Base-by-base conservation (phyloP, 352 stramenopile species). In the Nothophytophthora sp. region DNA sequence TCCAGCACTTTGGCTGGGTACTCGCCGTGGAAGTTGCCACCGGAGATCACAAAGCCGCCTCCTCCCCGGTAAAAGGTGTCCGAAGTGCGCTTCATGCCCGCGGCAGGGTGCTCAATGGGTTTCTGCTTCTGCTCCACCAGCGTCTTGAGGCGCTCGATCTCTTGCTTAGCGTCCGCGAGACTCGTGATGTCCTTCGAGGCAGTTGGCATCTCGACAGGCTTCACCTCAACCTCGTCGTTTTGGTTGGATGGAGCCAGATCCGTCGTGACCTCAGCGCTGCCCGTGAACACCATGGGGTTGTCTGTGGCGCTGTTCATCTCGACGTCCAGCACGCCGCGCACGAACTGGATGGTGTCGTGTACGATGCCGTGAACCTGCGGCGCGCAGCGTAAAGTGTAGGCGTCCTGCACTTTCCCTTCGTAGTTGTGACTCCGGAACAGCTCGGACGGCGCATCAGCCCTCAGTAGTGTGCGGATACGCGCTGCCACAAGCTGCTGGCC, bases 231-330 rank as follows among this genome's bases (percentile, higher is more conserved):
- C 10, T 54, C 22, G 27, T 66, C 56, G n/a, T 32, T 53, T 6
- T 67, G 40, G 4, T 60, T 35, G n/a, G 55, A 43, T 35, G 73
- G 70, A 30, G 68, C 60, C 24, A 81, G 67, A 33, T 91, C 81
- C 7, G 80, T 86, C 6, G 76, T 81, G 35, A 90, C 76, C 24
- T 90, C 70, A 0, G 80, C 80, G 24, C 73, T 80, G 32, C 80
- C 73, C 10, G 80, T 85, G 64, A 91, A 90, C 30, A 91, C 86
- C 85, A 96, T 96, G 39, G 88, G 88, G 76, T 96, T 96, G 68
- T 96, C 88, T 1, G 86, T 95, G 0, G 80, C 83, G 34, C 76
- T 92, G 72, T 96, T 96, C 76, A 96, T 90, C 63, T 96, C 86
- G n/a, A 90, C 80, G 40, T 90, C 77, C 47, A 96, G 74, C 35